Conservation (phyloP, 1,284 basidiomycete genomes). For the Gastroboletus turbinatus region DNA sequence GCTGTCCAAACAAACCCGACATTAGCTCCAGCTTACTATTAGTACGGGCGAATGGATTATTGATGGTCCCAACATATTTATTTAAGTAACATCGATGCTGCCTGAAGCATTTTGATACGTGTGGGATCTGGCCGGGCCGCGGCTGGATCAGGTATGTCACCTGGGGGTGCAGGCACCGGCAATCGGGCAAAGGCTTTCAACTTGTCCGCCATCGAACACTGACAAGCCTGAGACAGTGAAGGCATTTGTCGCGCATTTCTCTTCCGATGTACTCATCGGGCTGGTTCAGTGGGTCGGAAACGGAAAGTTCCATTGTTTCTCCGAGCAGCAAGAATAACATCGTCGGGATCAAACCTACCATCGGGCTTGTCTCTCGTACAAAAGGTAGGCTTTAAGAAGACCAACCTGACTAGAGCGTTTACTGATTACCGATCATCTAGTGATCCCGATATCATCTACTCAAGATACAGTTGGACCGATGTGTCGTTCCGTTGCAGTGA, state of each 20-base stretch:
- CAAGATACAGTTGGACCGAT: slow-evolving; percentile 54
- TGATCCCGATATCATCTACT: slow-evolving; percentile 49
- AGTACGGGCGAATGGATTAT: too few species aligned
- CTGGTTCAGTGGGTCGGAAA: slow-evolving; percentile 44
- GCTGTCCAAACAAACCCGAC: too few species aligned
- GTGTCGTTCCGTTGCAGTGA: slow-evolving; percentile 47
- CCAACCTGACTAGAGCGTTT: not conserved
- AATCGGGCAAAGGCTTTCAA: not conserved
- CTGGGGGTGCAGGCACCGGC: not conserved
- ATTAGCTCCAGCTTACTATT: too few species aligned
- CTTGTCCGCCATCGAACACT: not conserved
- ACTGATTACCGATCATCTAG: slow-evolving; percentile 25
- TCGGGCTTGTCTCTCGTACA: slow-evolving; percentile 50
- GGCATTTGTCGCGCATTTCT: not conserved
- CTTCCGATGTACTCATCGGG: not conserved
- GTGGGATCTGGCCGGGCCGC: too few species aligned
- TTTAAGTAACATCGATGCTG: too few species aligned
- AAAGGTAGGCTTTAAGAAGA: slow-evolving; percentile 34
- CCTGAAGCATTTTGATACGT: too few species aligned
- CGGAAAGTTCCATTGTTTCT: slow-evolving; percentile 47
- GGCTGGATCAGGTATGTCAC: too few species aligned
- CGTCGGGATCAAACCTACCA: slow-evolving; percentile 53
- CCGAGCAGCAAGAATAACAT: slow-evolving; percentile 44
- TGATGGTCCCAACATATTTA: too few species aligned
- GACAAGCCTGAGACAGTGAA: not conserved